phyloP scores from a whole-genome alignment of 805 yeast species.

The Candida taoyuanica region DNA sequence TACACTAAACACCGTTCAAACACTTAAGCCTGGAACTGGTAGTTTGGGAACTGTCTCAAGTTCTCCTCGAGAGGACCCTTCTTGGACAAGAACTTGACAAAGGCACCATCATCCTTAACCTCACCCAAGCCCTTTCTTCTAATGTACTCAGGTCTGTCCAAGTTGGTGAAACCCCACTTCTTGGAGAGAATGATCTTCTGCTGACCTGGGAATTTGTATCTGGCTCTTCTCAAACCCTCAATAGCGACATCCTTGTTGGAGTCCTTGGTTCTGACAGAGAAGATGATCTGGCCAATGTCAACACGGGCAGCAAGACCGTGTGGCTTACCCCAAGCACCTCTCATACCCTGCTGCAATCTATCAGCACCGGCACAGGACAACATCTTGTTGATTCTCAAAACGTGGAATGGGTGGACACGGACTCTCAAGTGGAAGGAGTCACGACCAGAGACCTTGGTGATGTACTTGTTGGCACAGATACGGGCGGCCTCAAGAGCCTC shows the following conservation, averaged over 20 bases:
- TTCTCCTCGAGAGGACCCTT: slow-evolving; percentile 93
- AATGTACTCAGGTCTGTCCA: slow-evolving; percentile 95
- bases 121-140: slow-evolving; percentile 90
- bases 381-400: slow-evolving; percentile 99
- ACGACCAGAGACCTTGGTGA: slow-evolving; percentile 97
- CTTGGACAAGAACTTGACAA: slow-evolving; percentile 95
- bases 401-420: slow-evolving; percentile 99
- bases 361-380: slow-evolving; percentile 99
- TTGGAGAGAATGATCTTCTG: slow-evolving; percentile 98
- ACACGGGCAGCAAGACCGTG: slow-evolving; percentile 99
- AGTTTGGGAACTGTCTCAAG: slow-evolving; percentile 93
- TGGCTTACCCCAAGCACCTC: slow-evolving; percentile 99
- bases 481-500: slow-evolving; percentile 99
- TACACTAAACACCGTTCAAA: slow-evolving; percentile 1
- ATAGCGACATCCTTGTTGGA: slow-evolving; percentile 94
- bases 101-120: slow-evolving; percentile 99
- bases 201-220: slow-evolving; percentile 99
- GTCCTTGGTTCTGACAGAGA: slow-evolving; percentile 98
- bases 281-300: slow-evolving; percentile 95
- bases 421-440: slow-evolving; percentile 99
- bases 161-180: slow-evolving; percentile 99
- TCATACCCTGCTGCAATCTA: slow-evolving; percentile 99
- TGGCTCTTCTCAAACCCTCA: slow-evolving; percentile 99
- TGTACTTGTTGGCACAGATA: slow-evolving; percentile 99
- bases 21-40: slow-evolving; percentile 38